Percentiles rank a stretch among this genome's conserved stretches.
Conservation (phyloP, 805 yeast genomes). For the Hanseniaspora taiwanica region DNA sequence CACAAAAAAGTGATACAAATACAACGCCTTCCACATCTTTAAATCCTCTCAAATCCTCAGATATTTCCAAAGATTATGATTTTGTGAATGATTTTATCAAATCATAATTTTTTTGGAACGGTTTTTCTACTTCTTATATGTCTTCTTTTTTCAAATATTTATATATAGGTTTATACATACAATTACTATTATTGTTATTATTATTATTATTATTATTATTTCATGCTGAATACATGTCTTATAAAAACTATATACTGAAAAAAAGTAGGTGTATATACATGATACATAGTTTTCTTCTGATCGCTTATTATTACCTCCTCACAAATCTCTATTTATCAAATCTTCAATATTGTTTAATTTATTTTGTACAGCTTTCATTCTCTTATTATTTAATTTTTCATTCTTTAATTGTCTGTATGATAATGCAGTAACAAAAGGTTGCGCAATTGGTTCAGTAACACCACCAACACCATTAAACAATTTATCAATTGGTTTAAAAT, state of each 20-base stretch:
- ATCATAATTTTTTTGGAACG: too few relatives aligned
- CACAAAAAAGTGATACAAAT: background rate
- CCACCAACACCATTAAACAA: slow-evolving; percentile 62
- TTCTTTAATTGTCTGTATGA: slow-evolving; percentile 34
- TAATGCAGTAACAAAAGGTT: slow-evolving; percentile 47
- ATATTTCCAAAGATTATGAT: background rate
- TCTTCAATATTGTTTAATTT: background rate
- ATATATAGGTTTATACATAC: too few relatives aligned
- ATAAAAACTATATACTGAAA: background rate
- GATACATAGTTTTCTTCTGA: background rate
- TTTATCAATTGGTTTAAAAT: slow-evolving; percentile 32
- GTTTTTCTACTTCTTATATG: too few relatives aligned
- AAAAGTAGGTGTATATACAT: background rate
- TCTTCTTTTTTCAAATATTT: background rate
- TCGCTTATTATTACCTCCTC: too few relatives aligned
- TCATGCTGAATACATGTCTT: background rate
- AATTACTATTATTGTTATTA: too few relatives aligned
- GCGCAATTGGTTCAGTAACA: slow-evolving; percentile 44
- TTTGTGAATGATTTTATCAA: background rate
- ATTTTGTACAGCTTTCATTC: background rate
- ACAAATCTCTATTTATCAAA: background rate
- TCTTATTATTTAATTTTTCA: slow-evolving; percentile 19
- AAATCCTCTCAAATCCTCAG: background rate
- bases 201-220: too few relatives aligned
- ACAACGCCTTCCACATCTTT: too few relatives aligned